Evolutionary conservation across 305 asterid genomes (phyloP).

Genomic region (Fraxinus greggii): DNA sequence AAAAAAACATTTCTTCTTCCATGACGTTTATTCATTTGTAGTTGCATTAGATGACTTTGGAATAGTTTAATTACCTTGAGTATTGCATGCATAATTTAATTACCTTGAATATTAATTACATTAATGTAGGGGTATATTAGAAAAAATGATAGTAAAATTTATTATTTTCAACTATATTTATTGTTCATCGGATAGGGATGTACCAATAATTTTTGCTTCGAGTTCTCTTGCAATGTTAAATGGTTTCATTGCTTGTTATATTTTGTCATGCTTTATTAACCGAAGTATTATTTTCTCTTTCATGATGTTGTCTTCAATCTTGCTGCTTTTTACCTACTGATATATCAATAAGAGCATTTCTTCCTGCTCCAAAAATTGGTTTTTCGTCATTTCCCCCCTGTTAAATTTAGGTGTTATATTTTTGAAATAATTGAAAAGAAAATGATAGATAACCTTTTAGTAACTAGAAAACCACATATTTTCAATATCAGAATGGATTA

Average conservation of each 20-base stretch:
- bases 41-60: background rate
- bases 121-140: no score
- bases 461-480: background rate
- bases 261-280: background rate
- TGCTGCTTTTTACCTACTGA: background rate
- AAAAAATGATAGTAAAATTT: no score
- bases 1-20: background rate
- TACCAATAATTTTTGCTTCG: background rate
- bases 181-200: background rate
- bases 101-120: no score
- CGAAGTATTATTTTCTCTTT: background rate
- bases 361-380: background rate
- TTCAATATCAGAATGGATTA: background rate
- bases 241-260: background rate
- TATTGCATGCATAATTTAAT: no score
- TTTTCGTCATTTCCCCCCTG: background rate
- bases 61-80: no score
- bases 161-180: no score
- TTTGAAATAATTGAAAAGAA: background rate
- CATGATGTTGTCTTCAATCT: background rate
- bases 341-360: background rate
- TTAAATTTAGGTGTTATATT: background rate
- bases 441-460: background rate
- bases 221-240: background rate
- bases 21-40: background rate